Base-by-base conservation (phyloP, 2,329 filamentous ascomycete species). In the Penicillium sp. region DNA sequence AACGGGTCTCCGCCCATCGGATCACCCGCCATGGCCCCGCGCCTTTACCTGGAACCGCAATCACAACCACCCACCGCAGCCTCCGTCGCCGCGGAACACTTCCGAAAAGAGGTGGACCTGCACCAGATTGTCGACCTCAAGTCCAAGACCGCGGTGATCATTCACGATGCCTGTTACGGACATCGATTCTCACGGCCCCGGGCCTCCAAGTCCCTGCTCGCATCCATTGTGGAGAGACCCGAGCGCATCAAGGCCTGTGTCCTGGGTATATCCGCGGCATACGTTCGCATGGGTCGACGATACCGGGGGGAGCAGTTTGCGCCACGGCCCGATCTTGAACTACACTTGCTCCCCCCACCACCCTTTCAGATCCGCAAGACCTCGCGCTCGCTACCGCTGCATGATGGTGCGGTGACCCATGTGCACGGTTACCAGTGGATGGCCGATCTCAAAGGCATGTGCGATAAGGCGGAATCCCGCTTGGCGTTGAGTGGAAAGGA, bases 351-450 rank as follows among this genome's bases (percentile, higher is more conserved):
- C 11, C 77, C 80, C 38, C 76, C 73, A 44, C 79, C 85, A 18
- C 90, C 90, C 0, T 97, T 97, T 66, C 82, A 82, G 52, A 94
- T 98, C 57, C 81, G 82, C 51, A 95, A 90, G 69, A 93, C 90
- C 0, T 77, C 78, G 6, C 80, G 93, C 8, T 78, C 75, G 5
- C 68, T 96, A 45, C 73, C 86, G 5, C 75, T 98, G 29, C 80
- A 78, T 13, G 88, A 89, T 2, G 78, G 82, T 3, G 84, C 84
- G 1, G 90, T 97, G 5, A 91, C 88, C 5, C 89, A 91, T 64
- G 90, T 98, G 0, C 93, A 98, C 70, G 91, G 91, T 0, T 78
- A 75, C 3, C 86, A 86, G 55, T 96, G 91, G 91, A 96, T 97
- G 90, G 82, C 87, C 45, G 91, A 97, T 64, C 72, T 98, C 42